These are phyloP conservation scores for Aureobasidium sp. DNA, from an alignment of 2,329 filamentous ascomycete species.

Conservation along the genomic window DNA sequence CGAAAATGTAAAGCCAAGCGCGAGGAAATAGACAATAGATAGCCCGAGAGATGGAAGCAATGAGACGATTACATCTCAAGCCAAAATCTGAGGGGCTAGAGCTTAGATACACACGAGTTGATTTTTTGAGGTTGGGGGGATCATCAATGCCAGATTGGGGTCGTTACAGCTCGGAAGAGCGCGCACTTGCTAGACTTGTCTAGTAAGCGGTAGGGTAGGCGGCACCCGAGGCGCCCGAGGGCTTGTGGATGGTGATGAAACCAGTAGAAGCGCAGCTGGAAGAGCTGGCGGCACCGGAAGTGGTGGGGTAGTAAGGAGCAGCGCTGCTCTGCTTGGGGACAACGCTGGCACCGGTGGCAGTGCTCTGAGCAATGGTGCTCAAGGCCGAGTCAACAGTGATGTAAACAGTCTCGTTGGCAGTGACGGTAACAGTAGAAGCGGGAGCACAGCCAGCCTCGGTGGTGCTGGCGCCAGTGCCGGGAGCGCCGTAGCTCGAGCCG, in stretches of 20 bases:
- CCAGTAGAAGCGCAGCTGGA: constrained; percentile 22
- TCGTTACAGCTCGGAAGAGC: constrained; percentile 9
- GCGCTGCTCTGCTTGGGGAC: constrained; percentile 17
- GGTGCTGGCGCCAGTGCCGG: constrained; percentile 16
- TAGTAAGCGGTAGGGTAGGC: constrained; percentile 10
- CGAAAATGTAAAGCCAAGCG: constrained; percentile 6
- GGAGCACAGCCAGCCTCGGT: constrained; percentile 23
- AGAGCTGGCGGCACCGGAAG: constrained; percentile 13
- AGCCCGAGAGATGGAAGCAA: background rate
- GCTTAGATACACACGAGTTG: background rate
- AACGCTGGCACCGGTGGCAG: constrained; percentile 11
- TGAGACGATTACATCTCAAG: background rate
- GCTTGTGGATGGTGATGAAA: constrained; percentile 26
- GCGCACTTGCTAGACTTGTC: background rate
- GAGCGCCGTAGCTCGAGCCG: constrained; percentile 16
- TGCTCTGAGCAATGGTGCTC: constrained; percentile 8
- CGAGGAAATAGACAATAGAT: background rate
- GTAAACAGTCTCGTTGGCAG: constrained; percentile 27
- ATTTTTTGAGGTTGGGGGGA: background rate
- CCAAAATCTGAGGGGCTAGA: background rate
- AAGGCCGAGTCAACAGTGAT: constrained; percentile 12
- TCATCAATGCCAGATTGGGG: constrained; percentile 15
- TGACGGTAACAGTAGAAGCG: constrained; percentile 28
- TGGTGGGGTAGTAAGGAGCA: constrained; percentile 24
- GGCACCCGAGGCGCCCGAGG: constrained; percentile 16